Base-by-base conservation (phyloP, 805 yeast genomes). In the Lachancea cidri region DNA sequence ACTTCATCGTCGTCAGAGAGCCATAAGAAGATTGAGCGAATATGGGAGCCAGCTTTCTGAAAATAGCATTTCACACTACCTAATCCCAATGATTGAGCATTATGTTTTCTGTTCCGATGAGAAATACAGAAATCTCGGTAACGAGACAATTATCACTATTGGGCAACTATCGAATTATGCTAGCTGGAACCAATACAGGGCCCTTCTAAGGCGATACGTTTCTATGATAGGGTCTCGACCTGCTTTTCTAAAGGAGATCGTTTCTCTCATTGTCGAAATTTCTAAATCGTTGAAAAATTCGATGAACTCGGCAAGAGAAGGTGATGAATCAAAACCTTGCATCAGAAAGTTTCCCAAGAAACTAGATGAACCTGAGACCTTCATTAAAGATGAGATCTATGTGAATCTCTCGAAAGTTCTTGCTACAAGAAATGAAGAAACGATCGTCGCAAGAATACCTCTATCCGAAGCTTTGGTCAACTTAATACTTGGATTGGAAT, bases 21-120 rank as follows among this genome's bases (percentile, higher is more conserved):
- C 98, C 0, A 71, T 91, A 17, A 74, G 78, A 53, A 73, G 84
- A 44, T 63, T 89, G 20, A 72, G 73, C 8, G 78, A 70, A 4
- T 53, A 71, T 33, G 73, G 77, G 4, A 43, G 59, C 16, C 48
- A 67, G 5, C 60, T 89, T 5, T 61, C 75, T 0, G 76, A 76
- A 18, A 64, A 67, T 29, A 81, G 79, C 50, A 76, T 91, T 40
- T 73, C 95, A 0, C 93, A 86, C 54, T 88, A 83, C 57, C 54
- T 93, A 33, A 64, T 93, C 42, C 98, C 98, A 4, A 75, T 89
- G 48, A 71, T 89, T 45, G 98, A 93, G 65, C 80, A 77, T 46
- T 87, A 81, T 62, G 87, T 84, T 2, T 72, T 71, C 44, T 71
- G 77, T 45, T 62, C 68, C 2, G 78, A 73, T 29, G 86, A 81